Percentiles rank a stretch among this genome's conserved stretches.
Evolutionary conservation across 192 early-diverging fungal genomes (phyloP).

Genomic region (Linnemannia hyalina): DNA sequence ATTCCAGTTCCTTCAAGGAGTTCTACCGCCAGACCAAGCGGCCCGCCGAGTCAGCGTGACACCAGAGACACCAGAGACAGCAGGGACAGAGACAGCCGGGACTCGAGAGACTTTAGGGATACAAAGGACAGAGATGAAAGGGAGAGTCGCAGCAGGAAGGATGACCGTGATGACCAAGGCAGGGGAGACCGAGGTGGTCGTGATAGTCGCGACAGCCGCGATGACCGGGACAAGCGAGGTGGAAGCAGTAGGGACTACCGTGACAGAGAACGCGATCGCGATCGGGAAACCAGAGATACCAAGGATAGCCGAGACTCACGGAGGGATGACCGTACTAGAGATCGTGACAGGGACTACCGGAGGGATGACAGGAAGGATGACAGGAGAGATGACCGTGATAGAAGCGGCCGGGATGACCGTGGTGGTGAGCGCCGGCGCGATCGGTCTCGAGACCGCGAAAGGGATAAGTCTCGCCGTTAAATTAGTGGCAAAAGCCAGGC

Average conservation of each 20-base stretch:
- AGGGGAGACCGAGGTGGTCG: constrained; percentile 10
- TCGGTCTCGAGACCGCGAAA: not conserved
- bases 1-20: constrained; percentile 27
- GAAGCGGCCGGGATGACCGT: not conserved
- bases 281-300: not conserved
- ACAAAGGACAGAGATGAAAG: constrained; percentile 16
- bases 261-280: constrained; percentile 11
- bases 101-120: constrained; percentile 4
- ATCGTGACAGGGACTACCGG: not conserved
- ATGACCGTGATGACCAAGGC: not conserved
- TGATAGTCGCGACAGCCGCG: constrained; percentile 13
- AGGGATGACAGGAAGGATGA: not conserved
- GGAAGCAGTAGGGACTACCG: not conserved
- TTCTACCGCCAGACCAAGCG: constrained; percentile 12
- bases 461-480: not conserved
- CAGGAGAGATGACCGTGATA: not conserved
- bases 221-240: not conserved
- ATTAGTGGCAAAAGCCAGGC: too few species aligned
- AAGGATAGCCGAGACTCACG: not conserved
- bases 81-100: not conserved
- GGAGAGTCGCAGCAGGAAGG: constrained; percentile 10
- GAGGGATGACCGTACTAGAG: constrained; percentile 18
- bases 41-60: constrained; percentile 8
- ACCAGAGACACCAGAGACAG: not conserved
- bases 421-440: not conserved